Evolutionary conservation across 345 rosid genomes (phyloP), one percentile per base, ranked within the genome.

Genomic region (Cardiospermum halicacabum): DNA sequence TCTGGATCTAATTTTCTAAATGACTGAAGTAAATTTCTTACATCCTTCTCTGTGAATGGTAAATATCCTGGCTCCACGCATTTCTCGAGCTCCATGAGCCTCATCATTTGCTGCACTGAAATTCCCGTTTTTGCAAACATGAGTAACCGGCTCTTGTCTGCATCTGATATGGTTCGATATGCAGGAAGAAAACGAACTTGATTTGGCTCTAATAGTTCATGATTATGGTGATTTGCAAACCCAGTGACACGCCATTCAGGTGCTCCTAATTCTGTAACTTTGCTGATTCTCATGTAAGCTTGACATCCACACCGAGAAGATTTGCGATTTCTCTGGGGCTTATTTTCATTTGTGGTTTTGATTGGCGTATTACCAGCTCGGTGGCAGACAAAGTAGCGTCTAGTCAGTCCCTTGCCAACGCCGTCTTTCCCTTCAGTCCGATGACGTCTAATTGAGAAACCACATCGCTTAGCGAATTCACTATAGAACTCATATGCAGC

Each of bases 111-210:
- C 82, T 93, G 98, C 58, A 93, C 92, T 1, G 98, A 82, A 59
- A 93, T 93, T 59, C 96, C 96, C 0, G 98, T 93, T 80, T 89
- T 89, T 12, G 98, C 96, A 88, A 93, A 93, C 96, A 93, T 90
- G 55, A 93, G 83, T 64, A 93, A 86, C 37, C 97, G 74, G 76
- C 85, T 93, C 77, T 85, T 89, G 81, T 93, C 98, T 16, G 90
- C 67, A 56, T 90, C 97, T 19, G 98, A 88, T 66, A 93, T 93
- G 26, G 97, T 85, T 67, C 97, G 83, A 69, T 86, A 93, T 0
- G 97, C 98, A 71, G 98, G 98, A 74, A 93, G 94, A 72, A 90
- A 93, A 60, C 97, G 92, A 49, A 93, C 97, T 77, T 90, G 98
- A 72, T 81, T 93, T 16, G 89, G 96, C 60, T 90, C 97, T 5